Conservation (phyloP, 208 protist genomes). For the Trypanosoma boissoni region DNA sequence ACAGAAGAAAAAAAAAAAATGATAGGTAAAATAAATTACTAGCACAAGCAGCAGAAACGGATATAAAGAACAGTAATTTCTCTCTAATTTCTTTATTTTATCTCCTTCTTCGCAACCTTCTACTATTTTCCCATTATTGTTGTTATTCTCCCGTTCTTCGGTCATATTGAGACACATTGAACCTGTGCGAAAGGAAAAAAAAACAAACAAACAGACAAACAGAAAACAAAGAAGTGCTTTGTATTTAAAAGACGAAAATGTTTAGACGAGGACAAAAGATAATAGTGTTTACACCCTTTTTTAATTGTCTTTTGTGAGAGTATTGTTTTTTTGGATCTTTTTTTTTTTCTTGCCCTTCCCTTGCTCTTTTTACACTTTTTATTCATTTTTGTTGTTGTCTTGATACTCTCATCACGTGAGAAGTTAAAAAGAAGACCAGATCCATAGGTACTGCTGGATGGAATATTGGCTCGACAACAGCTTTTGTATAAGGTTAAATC, state of each 20-base stretch:
- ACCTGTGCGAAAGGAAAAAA: not conserved
- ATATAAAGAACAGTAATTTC: not conserved
- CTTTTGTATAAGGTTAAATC: no score
- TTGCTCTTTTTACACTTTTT: no score
- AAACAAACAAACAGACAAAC: not conserved
- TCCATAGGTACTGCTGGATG: no score
- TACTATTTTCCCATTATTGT: conserved; percentile 7
- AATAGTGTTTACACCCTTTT: no score
- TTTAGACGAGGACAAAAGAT: not conserved
- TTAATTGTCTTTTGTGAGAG: no score
- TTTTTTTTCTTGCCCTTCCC: no score
- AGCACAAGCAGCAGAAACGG: not conserved
- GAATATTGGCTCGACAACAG: no score
- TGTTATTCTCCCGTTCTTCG: conserved; percentile 8
- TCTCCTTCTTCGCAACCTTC: not conserved
- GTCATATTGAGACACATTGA: not conserved
- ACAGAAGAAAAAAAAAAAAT: conserved; percentile 7
- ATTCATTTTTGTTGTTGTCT: no score
- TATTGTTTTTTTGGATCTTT: no score
- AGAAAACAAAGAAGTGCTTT: not conserved
- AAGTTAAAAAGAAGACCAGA: no score
- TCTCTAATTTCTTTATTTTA: not conserved
- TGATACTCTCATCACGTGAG: no score
- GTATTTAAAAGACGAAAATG: not conserved
- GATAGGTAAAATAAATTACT: not conserved